These are phyloP conservation scores for Tolypocladium tropicale DNA, from an alignment of 2,329 filamentous ascomycete genomes.

Conservation along the genomic window DNA sequence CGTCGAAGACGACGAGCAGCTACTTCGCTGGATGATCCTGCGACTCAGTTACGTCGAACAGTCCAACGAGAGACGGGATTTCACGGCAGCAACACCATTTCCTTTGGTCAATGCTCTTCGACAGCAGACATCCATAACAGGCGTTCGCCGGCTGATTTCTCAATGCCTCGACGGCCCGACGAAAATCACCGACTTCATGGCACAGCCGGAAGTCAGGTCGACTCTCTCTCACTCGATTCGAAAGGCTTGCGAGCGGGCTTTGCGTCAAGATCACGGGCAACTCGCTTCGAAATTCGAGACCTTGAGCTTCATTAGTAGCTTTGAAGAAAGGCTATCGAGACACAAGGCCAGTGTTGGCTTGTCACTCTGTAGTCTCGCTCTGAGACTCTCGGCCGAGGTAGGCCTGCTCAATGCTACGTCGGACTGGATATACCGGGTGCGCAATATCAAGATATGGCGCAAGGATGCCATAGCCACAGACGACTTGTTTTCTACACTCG, in stretches of 20 bases:
- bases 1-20: conserved; percentile 15
- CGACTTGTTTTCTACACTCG: conserved; percentile 13
- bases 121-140: conserved; percentile 13
- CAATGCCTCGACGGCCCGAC: conserved; percentile 14
- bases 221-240: conserved; percentile 12
- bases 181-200: conserved; percentile 9
- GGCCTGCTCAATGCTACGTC: conserved; percentile 11
- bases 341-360: conserved; percentile 12
- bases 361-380: conserved; percentile 17
- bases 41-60: conserved; percentile 11
- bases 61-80: conserved; percentile 1
- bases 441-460: conserved; percentile 7
- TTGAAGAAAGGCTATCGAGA: conserved; percentile 21
- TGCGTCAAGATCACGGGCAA: conserved; percentile 3
- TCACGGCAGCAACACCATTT: conserved; percentile 1
- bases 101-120: conserved; percentile 12
- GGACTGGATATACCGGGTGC: conserved; percentile 14
- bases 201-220: neutral
- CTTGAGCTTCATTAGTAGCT: conserved; percentile 30
- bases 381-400: conserved; percentile 19
- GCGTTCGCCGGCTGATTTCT: conserved; percentile 20
- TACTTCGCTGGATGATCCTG: conserved; percentile 26
- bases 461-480: conserved; percentile 1
- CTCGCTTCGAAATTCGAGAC: conserved; percentile 7
- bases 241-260: conserved; percentile 11